Evolutionary conservation across 306 rosid species (phyloP).

Genomic region (Vigna hirtella): DNA sequence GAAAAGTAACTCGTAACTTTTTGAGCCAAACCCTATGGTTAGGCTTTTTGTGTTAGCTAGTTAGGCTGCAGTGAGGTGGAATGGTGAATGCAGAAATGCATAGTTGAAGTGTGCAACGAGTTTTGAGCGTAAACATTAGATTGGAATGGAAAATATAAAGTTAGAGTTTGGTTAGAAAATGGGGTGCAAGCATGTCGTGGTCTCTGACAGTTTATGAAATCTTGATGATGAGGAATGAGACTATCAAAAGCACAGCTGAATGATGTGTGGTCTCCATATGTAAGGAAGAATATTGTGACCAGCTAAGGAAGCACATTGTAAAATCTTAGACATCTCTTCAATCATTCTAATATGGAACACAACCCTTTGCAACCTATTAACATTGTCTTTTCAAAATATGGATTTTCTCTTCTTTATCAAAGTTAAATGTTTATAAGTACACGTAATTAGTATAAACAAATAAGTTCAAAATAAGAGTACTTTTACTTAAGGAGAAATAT

Average conservation of each 20-base stretch:
- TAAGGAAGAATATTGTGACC: background rate
- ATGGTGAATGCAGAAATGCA: background rate
- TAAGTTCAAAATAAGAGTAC: too few species aligned
- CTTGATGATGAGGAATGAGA: constrained; percentile 42
- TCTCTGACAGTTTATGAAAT: constrained; percentile 31
- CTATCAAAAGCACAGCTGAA: constrained; percentile 4
- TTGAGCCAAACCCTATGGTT: background rate
- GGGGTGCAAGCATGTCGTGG: constrained; percentile 43
- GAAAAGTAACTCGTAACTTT: background rate
- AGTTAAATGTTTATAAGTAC: too few species aligned
- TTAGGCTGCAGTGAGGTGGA: background rate
- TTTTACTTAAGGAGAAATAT: too few species aligned
- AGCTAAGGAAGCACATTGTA: constrained; percentile 27
- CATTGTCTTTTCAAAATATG: too few species aligned
- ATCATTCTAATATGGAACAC: background rate
- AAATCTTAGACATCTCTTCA: background rate
- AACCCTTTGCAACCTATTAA: too few species aligned
- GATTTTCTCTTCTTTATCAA: too few species aligned
- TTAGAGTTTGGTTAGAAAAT: background rate
- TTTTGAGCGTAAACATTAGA: background rate
- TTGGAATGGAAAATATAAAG: constrained; percentile 21
- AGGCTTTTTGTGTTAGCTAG: background rate
- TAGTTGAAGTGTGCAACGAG: background rate
- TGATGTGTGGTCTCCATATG: constrained; percentile 14
- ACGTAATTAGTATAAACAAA: too few species aligned